Conservation (phyloP, 306 rosid species). For the Ormosia emarginata region DNA sequence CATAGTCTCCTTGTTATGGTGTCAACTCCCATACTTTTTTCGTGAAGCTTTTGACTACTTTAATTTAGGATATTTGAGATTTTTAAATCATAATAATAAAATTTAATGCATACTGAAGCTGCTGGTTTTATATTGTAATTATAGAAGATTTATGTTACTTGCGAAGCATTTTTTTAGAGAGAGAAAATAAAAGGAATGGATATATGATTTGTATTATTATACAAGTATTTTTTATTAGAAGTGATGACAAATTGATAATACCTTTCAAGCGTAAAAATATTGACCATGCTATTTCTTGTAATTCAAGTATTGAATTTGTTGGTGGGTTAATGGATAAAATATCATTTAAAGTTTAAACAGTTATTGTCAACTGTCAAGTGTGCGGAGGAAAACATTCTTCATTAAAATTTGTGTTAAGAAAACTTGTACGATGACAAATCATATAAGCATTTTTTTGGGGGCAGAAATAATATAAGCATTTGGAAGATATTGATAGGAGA, state of each 20-base stretch:
- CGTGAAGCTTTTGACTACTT: slow-evolving; percentile 13
- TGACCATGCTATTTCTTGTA: background rate
- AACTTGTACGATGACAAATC: too few species aligned
- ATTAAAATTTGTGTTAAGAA: too few species aligned
- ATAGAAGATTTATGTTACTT: background rate
- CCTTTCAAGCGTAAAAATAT: background rate
- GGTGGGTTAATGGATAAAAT: too few species aligned
- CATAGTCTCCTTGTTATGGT: background rate
- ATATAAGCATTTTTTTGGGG: too few species aligned
- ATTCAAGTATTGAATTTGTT: too few species aligned
- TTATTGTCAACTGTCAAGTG: too few species aligned
- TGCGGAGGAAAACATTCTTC: too few species aligned
- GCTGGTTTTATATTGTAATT: background rate
- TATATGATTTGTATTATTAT: background rate
- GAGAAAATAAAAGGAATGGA: background rate
- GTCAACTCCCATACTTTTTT: slow-evolving; percentile 22
- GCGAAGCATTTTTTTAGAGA: background rate
- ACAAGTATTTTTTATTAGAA: background rate
- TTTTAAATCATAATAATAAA: background rate
- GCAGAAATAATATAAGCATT: too few species aligned
- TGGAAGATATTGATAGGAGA: too few species aligned
- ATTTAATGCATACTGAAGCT: background rate
- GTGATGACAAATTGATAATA: background rate
- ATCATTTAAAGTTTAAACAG: too few species aligned
- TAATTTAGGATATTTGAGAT: background rate